These are phyloP conservation scores for Diospyros kaki DNA, from an alignment of 148 eudicot species.

Conservation along the genomic window DNA sequence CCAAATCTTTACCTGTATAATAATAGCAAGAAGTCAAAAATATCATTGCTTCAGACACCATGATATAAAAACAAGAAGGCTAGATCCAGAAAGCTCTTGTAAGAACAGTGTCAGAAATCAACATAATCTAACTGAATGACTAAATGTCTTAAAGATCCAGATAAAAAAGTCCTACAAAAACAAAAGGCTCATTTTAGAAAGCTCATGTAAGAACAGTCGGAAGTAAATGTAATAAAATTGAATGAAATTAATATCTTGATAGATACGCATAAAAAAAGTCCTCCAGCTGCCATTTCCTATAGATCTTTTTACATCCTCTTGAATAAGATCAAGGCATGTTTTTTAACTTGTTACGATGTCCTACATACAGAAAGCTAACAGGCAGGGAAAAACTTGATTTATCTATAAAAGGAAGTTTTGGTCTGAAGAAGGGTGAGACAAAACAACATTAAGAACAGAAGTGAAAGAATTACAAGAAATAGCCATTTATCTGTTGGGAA, in stretches of 20 bases:
- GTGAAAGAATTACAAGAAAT: neutral
- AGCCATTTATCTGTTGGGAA: neutral
- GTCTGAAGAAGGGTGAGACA: neutral
- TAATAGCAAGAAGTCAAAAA: slow-evolving; percentile 9
- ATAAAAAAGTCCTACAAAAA: neutral
- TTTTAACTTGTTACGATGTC: neutral
- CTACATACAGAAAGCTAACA: neutral
- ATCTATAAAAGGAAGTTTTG: neutral
- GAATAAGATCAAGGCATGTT: neutral
- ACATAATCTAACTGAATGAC: neutral
- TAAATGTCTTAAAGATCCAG: neutral
- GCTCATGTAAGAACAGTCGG: no score
- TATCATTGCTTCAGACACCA: neutral
- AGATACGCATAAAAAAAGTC: no score
- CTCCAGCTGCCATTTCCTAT: no score
- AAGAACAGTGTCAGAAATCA: neutral
- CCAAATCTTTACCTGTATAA: slow-evolving; percentile 85
- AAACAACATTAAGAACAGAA: neutral
- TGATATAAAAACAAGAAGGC: neutral
- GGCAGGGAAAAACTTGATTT: neutral
- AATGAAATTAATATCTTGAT: no score
- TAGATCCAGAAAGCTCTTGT: neutral
- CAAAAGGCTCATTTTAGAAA: no score
- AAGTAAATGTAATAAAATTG: no score
- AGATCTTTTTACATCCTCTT: no score